Evolutionary conservation across 306 rosid genomes (phyloP), one percentile per base, ranked within the genome.

Genomic region (Vigna unguiculata): DNA sequence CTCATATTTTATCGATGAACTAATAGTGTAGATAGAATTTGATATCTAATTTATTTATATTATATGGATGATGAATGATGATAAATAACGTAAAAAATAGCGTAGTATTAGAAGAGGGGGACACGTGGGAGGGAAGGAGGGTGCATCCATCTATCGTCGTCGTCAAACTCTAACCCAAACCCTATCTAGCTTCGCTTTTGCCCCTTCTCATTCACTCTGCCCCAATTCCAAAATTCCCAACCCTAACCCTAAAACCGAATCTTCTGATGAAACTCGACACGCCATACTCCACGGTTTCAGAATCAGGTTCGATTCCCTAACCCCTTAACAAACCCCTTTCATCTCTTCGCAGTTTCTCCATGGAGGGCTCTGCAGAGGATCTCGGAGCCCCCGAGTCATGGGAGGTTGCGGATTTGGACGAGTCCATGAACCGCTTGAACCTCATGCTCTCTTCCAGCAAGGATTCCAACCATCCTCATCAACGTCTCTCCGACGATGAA

Each of bases 351-450:
- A 24, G 22, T 57, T 65, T 52, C 30, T 81, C 88, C 76, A 95
- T 90, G 98, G 97, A 85, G 90, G 95, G 93, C 93, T 90, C 96
- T 88, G 88, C 81, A 60, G 95, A 90, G 68, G 98, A 94, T 85
- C 86, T 84, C 80, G 92, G 93, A 88, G 97, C 99, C 81, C 99
- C 97, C 21, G 97, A 92, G 74, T 88, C 97, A 73, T 92, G 97
- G 99, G 99, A 95, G 91, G 90, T 86, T 64, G 88, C 97, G 40
- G 93, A 90, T 83, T 85, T 95, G 85, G 97, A 89, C 77, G 92
- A 87, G 73, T 89, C 96, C 72, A 82, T 92, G 96, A 82, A 59
- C 80, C 96, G 96, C 68, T 86, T 95, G 81, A 89, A 91, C 79
- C 83, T 95, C 71, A 81, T 88, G 79, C 91, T 90, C 54, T 85